Percentiles rank a stretch among this genome's conserved stretches.
phyloP scores from a whole-genome alignment of 2,329 filamentous ascomycete species.

The Pestalotiopsis sp. region DNA sequence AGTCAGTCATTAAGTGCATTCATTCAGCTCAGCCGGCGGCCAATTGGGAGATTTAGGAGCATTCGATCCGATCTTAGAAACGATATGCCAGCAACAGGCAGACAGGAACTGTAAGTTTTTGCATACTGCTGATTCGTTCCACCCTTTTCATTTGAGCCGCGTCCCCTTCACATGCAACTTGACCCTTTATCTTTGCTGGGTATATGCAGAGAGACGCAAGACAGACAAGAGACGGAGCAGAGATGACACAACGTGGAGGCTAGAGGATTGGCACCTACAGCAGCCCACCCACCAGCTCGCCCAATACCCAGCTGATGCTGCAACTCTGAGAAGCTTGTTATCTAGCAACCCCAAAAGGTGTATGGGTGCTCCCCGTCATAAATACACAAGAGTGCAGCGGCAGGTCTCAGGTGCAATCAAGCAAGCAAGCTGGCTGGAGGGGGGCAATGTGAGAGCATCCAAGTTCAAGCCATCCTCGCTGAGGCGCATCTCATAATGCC shows the following conservation, averaged over 20 bases:
- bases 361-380: background rate
- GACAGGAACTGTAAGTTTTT: slow-evolving; percentile 13
- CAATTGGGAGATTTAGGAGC: background rate
- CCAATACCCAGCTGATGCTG: background rate
- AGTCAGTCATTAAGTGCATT: background rate
- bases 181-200: background rate
- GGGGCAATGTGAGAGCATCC: background rate
- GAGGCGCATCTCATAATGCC: background rate
- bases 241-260: background rate
- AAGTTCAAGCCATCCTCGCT: background rate
- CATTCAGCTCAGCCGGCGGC: background rate
- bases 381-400: background rate
- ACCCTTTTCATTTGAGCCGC: background rate
- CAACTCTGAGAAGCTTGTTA: background rate
- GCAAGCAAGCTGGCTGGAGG: background rate
- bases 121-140: background rate
- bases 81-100: slow-evolving; percentile 8
- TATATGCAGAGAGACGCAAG: background rate
- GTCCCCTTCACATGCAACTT: background rate
- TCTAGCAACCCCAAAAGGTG: background rate
- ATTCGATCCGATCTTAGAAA: background rate
- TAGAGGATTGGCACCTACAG: slow-evolving; percentile 9
- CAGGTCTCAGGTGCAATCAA: background rate
- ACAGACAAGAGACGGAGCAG: background rate
- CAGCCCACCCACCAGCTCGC: background rate